These are phyloP conservation scores for Penicillium sp. DNA, from an alignment of 2,329 filamentous ascomycete genomes.

Conservation along the genomic window DNA sequence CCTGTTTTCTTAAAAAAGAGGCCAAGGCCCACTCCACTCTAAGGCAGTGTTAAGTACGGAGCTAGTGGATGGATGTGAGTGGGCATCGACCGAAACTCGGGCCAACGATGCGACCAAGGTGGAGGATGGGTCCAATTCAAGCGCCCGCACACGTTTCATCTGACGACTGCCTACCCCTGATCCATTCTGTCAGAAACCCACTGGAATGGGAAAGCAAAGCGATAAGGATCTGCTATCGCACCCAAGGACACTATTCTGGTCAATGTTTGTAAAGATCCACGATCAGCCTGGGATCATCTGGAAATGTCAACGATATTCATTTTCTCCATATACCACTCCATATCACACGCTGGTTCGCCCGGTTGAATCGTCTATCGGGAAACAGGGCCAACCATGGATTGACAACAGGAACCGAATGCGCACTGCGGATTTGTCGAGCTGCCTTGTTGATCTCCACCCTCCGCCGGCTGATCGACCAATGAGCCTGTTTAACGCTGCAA, in stretches of 20 bases:
- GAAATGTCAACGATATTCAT: not conserved
- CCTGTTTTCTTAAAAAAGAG: conserved; percentile 19
- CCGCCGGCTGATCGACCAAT: conserved; percentile 26
- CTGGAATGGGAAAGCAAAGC: not conserved
- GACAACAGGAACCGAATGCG: conserved; percentile 9
- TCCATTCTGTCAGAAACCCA: conserved; percentile 3
- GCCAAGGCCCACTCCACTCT: conserved; percentile 2
- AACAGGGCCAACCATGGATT: conserved; percentile 10
- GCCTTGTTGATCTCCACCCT: conserved; percentile 1
- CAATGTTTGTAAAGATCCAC: not conserved
- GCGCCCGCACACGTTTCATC: conserved; percentile 22
- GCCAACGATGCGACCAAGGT: conserved; percentile 18
- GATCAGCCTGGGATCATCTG: not conserved
- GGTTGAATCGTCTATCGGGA: conserved; percentile 1
- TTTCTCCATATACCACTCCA: not conserved
- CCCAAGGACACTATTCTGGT: not conserved
- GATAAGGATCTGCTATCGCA: not conserved
- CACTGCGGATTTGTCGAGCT: not conserved
- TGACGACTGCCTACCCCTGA: conserved; percentile 22
- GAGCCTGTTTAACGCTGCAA: conserved; percentile 14
- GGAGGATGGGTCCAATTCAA: conserved; percentile 14
- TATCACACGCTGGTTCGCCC: conserved; percentile 1
- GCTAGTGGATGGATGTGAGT: conserved; percentile 9
- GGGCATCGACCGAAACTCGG: conserved; percentile 23
- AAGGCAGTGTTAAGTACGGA: conserved; percentile 1